Evolutionary conservation across 1,139 yeast species (phyloP).

Genomic region (Saccharomyces hybrid): DNA sequence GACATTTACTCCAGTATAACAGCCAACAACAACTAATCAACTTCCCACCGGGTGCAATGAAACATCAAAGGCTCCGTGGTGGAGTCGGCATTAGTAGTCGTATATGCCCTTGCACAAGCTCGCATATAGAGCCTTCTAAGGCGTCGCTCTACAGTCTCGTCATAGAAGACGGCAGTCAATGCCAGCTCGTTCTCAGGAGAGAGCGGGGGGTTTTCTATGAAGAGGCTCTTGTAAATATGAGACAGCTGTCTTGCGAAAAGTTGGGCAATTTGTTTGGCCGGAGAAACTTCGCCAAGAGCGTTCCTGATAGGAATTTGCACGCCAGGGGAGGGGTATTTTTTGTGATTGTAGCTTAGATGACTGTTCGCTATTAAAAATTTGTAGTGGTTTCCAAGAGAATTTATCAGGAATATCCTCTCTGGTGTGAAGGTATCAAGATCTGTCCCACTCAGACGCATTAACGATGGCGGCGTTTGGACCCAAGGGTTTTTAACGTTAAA

Average conservation of each 20-base stretch:
- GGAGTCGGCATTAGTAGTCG: neutral
- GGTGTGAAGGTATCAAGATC: neutral
- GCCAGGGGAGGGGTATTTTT: neutral
- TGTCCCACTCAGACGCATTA: neutral
- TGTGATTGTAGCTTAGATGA: neutral
- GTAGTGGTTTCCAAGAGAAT: neutral
- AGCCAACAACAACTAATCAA: neutral
- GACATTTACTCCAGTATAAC: neutral
- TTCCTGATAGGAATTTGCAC: neutral
- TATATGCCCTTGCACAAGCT: neutral
- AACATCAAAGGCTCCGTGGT: neutral
- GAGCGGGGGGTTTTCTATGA: neutral
- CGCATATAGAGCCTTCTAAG: neutral
- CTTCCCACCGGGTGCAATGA: neutral
- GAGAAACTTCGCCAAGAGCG: neutral
- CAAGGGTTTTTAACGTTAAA: neutral
- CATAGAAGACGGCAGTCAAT: neutral
- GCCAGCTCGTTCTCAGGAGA: neutral
- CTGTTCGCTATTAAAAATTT: neutral
- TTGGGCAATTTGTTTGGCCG: neutral
- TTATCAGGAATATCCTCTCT: neutral
- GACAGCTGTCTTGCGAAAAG: neutral
- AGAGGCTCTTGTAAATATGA: neutral
- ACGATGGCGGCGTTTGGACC: neutral
- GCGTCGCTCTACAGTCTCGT: neutral